Base-by-base conservation (phyloP, 2,329 filamentous ascomycete genomes). In the Talaromyces sp. region DNA sequence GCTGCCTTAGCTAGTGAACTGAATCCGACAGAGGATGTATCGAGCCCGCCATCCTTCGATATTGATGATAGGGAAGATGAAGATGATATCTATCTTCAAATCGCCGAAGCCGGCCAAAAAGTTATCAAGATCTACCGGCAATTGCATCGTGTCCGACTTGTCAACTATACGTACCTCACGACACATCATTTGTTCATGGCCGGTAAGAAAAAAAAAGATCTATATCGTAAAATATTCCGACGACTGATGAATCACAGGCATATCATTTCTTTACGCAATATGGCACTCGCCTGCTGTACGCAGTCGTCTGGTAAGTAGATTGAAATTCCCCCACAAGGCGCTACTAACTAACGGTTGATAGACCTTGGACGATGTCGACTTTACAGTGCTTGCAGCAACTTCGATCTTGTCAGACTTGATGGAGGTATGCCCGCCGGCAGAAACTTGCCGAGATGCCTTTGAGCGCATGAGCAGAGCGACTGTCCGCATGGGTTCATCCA, bases 171-270 rank as follows among this genome's bases (percentile, higher is more conserved):
- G 0, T 98, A 96, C 75, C 80, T 98, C 59, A 93, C 95, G 1
- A 97, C 95, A 0, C 94, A 98, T 73, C 93, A 98, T 76, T 82
- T 98, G 6, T 98, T 98, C 78, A 97, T 96, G 90, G 94, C 94
- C 31, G 94, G 93, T 77, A 89, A 71, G 80, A 71, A 14, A 52
- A n/a, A n/a, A n/a, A 40, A 40, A 40, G 14, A 5, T n/a, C 5
- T 5, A n/a, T 40, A 23, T 23, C 23, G 23, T 23, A 16, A 40
- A 7, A 40, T 40, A 40, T 61, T 28, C 30, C 36, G 23, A 18
- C 27, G 18, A 18, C 56, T 62, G 31, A 62, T 28, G 9, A 23
- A 23, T 23, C 3, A 34, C 30, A 87, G 85, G 85, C 56, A 88
- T 98, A 63, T 96, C 94, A 28, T 98, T 97, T 75, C 83, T 98